Evolutionary conservation across 169 alveolate species (phyloP), one percentile per base, ranked within the genome.

Genomic region (Babesia bovis): DNA sequence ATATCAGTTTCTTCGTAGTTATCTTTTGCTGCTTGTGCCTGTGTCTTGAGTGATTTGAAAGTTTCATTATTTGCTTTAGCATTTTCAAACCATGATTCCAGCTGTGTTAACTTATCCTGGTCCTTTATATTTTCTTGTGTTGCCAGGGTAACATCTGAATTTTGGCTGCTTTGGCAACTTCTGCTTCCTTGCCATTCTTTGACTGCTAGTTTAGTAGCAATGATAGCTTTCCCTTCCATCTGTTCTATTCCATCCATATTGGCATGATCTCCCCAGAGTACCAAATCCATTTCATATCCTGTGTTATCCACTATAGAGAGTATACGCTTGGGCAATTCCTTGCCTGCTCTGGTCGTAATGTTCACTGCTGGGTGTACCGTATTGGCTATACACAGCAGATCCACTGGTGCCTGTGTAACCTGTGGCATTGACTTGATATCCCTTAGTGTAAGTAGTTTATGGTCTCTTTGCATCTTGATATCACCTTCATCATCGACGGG

Each of bases 181-280:
- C 87, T 86, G 61, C 72, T 84, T 44, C 85, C 90, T 47, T 86
- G 82, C 92, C 92, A 86, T 52, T 86, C 87, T 79, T 81, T 79
- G 71, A 86, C 71, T 26, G 69, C 78, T 7, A 86, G 68, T 23
- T 38, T 40, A 10, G 81, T 32, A 7, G 40, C 58, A 13, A 76
- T 21, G 3, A 66, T 52, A 19, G 81, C 53, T 40, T 76, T 76
- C 59, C 74, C 85, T 38, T 55, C 61, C 32, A 55, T 47, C 44
- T 86, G 73, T 12, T 85, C 85, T 35, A 86, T 49, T 25, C 60
- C 58, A 25, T 67, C 71, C 28, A 66, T 50, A 28, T 44, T 57
- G 25, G 82, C 90, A 38, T 68, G 68, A 28, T 55, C 75, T 32
- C 78, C 87, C 92, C 92, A 86, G 44, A 86, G 71, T 6, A 85